These are phyloP conservation scores for Casuarina equisetifolia DNA, from an alignment of 306 rosid species.

Conservation along the genomic window DNA sequence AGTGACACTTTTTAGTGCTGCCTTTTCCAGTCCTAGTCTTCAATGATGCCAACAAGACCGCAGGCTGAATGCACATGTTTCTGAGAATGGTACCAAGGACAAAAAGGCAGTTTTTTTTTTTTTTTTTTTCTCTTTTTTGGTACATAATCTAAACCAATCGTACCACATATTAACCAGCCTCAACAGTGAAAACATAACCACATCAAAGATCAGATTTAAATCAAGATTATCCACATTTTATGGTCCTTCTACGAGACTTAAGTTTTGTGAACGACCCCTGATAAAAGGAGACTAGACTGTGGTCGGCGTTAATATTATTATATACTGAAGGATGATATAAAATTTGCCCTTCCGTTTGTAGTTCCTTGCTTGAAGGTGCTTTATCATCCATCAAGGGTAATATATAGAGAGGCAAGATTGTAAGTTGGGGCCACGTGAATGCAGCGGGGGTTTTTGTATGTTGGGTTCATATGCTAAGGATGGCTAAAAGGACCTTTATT, in stretches of 20 bases:
- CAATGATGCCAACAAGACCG: background rate
- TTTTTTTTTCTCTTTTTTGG: too few relatives aligned
- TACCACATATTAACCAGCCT: background rate
- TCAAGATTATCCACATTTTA: background rate
- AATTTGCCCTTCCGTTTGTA: background rate
- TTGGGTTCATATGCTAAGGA: constrained; percentile 22
- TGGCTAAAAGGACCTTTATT: constrained; percentile 19
- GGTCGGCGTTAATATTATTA: too few relatives aligned
- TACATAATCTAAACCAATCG: background rate
- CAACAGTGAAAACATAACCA: background rate
- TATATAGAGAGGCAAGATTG: background rate
- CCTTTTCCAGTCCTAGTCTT: background rate
- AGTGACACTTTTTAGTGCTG: background rate
- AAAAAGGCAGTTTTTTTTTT: too few relatives aligned
- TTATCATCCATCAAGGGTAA: background rate
- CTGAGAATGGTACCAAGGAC: too few relatives aligned
- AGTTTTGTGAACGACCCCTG: background rate
- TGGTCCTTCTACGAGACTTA: background rate
- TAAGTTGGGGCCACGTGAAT: constrained; percentile 26
- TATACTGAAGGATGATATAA: too few relatives aligned
- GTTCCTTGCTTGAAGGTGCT: background rate
- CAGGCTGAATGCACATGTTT: background rate
- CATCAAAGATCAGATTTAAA: background rate
- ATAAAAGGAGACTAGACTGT: background rate
- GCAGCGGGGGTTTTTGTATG: background rate